Evolutionary conservation across 164 flowering plant species (phyloP).

Genomic region (Tinospora cordifolia): DNA sequence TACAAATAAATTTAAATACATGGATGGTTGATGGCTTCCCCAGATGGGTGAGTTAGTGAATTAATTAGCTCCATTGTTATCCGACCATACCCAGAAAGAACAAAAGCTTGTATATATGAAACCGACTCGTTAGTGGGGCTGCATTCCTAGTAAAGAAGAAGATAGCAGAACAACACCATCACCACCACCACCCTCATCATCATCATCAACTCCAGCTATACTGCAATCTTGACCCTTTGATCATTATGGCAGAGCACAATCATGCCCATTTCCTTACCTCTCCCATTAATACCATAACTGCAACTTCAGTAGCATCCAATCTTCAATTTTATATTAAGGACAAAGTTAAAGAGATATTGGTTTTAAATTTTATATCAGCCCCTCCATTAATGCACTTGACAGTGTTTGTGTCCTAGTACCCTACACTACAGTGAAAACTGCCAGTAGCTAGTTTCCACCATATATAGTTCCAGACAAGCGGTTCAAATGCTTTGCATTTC

Average conservation of each 20-base stretch:
- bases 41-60: background rate
- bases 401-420: background rate
- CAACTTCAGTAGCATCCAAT: background rate
- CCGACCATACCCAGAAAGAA: background rate
- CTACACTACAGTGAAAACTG: background rate
- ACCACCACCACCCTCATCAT: background rate
- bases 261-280: slow-evolving; percentile 8
- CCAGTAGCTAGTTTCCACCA: background rate
- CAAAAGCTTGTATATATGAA: background rate
- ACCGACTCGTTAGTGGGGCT: background rate
- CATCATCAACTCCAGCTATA: slow-evolving; percentile 2
- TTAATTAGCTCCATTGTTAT: background rate
- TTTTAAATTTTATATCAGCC: background rate
- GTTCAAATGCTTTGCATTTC: background rate
- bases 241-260: slow-evolving; percentile 3
- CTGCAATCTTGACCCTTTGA: slow-evolving; percentile 6
- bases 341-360: background rate
- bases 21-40: background rate
- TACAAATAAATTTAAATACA: background rate
- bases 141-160: background rate
- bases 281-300: background rate
- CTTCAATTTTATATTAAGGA: background rate
- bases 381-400: background rate
- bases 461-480: background rate
- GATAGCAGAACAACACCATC: background rate